Base-by-base conservation (phyloP, 768 basidiomycete genomes). In the Solioccasus polychromus region DNA sequence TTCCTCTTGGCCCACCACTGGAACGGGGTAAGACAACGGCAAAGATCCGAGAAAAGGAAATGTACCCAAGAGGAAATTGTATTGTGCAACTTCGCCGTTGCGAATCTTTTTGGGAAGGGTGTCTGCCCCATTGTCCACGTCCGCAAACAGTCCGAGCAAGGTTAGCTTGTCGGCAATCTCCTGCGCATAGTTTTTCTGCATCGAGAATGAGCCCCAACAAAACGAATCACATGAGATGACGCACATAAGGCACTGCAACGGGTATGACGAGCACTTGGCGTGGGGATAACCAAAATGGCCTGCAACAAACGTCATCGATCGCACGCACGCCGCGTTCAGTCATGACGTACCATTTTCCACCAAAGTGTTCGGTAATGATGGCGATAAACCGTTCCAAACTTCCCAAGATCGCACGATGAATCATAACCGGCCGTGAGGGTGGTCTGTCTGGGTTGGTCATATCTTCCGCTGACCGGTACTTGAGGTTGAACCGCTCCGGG, bases 221-320 rank as follows among this genome's bases (percentile, higher is more conserved):
- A 28, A 28, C 28, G 28, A 7, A 28, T 12, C 8, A 28, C 28
- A 28, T 12, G 12, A 9, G 15, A 15, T 17, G 5, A 81, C 88
- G 62, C 62, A 94, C 92, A 67, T 83, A 96, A 35, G 91, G 83
- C 14, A 77, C 79, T 8, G 93, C 91, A 15, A 98, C 92, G 1
- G 96, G 96, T 39, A 99, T 88, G 47, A 98, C 88, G 17, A 96
- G 71, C 23, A 95, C 84, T 69, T 98, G 96, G 28, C 96, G 80
- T n/a, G 96, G 96, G 0, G 90, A 93, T 39, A 98, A 59, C 96
- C 96, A 99, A 77, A 98, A 96, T 3, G 96, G 96, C 92, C 91
- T 92, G 49, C 18, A n/a, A n/a, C n/a, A n/a, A n/a, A n/a, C n/a
- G n/a, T n/a, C n/a, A n/a, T n/a, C n/a, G n/a, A n/a, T n/a, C n/a